phyloP scores from a whole-genome alignment of 2,329 filamentous ascomycete species.

The Aspergillus texensis region DNA sequence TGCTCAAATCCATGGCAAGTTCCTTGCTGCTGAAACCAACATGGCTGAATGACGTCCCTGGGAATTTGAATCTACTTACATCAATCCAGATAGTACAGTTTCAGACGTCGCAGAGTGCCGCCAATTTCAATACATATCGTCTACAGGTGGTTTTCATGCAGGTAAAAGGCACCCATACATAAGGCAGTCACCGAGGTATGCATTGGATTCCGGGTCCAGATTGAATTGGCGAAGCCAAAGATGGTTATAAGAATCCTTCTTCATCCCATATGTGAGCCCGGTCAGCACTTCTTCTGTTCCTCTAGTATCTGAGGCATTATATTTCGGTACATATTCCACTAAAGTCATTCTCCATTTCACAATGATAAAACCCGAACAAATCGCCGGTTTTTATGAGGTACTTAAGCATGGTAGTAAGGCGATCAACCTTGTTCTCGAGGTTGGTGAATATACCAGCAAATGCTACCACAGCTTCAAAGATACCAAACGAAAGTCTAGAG shows the following conservation, averaged over 20 bases:
- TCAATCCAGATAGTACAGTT: neutral
- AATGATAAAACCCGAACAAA: neutral
- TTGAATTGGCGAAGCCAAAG: neutral
- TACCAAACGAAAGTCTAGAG: neutral
- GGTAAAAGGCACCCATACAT: neutral
- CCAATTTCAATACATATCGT: neutral
- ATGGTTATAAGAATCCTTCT: neutral
- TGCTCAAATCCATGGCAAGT: neutral
- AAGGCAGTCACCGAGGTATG: neutral
- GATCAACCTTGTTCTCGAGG: neutral
- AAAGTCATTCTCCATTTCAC: neutral
- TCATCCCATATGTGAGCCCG: neutral
- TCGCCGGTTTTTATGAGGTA: neutral
- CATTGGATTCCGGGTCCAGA: fast-evolving
- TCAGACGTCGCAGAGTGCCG: neutral
- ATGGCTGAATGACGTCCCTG: no score
- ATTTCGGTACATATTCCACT: neutral
- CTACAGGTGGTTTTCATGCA: neutral
- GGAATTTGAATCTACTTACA: neutral
- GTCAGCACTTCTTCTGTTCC: neutral
- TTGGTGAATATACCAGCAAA: neutral
- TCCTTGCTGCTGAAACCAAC: neutral
- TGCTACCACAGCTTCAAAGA: neutral
- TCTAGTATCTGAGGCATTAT: no score
- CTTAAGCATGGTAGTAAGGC: neutral